Evolutionary conservation across 2,329 filamentous ascomycete species (phyloP), one percentile per base, ranked within the genome.

Genomic region (Talaromyces sp.): DNA sequence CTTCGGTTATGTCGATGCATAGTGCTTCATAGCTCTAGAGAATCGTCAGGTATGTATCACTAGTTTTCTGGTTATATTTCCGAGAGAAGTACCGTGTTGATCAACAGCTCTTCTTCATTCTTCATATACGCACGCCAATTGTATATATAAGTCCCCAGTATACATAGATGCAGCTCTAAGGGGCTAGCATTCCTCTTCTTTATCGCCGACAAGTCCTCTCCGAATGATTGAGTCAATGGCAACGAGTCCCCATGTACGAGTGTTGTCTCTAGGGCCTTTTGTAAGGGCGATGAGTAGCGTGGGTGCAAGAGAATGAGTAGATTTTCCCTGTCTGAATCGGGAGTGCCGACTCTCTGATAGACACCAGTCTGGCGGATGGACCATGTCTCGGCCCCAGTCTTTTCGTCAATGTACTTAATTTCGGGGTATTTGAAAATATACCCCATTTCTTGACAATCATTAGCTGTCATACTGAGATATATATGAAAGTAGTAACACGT

Each of bases 341-440:
- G 2, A 50, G 50, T 11, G 64, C 58, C 45, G 65, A 64, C 47
- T 65, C 61, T 72, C 27, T 76, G 74, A 54, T 73, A 76, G 11
- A 76, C 67, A 1, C 73, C 74, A 6, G 69, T 73, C 63, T 76
- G 74, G 3, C 75, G 71, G 27, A 72, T 69, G 0, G 70, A 66
- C 72, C 73, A 75, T 14, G 68, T 67, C 4, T 71, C 67, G 24
- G 37, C 65, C 27, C 65, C 68, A 14, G 47, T 50, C 14, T 11
- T 31, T 16, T 71, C 67, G 0, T 66, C 60, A 2, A 58, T 65
- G 3, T 43, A 33, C 35, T 72, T 72, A 39, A 69, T 63, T 60
- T 72, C 70, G 1, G 72, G 71, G 54, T 75, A 76, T 57, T 70
- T 72, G n/a, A 73, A 62, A 3, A 69, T 70, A 63, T 75, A 74